Base-by-base conservation (phyloP, 257 asterid species). In the Solanum dulcamara region DNA sequence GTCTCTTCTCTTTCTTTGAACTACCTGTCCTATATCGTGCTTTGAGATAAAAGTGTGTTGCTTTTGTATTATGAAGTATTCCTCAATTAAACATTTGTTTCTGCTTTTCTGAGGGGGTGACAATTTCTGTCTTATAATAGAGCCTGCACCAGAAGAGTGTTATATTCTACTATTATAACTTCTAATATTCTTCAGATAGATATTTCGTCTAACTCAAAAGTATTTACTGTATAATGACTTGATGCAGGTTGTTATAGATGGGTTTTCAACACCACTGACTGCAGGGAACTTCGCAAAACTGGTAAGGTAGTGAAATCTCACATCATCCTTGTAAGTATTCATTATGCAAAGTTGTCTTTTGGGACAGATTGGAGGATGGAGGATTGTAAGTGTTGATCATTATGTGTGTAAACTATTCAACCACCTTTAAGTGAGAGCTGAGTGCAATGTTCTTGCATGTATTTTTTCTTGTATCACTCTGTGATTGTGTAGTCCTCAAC, bases 241-340 rank as follows among this genome's bases (percentile, higher is more conserved):
- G 30, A 67, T 72, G 83, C 90, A 96, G 99, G 95, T 94, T 86
- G 97, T 94, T 85, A 10, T 96, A 80, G 99, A 96, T 88, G 99
- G 99, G 82, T 96, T 90, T 86, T 96, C 98, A 20, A 97, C 99
- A 14, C 99, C 98, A 68, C 92, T 96, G 85, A 96, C 99, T 0
- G 98, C 99, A 22, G 98, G 99, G 89, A 96, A 96, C 92, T 95
- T 96, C 30, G 98, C 97, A 81, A 95, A 96, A 92, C 97, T 95
- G 99, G 99, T 96, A 96, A 96, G 97, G 98, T 96, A 92, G 88
- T 90, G 93, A 86, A 93, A 90, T 88, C 90, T 88, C 87, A 72
- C 90, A 89, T 90, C 82, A 74, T 89, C 89, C 81, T 87, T 60
- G 26, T 55, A 37, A 22, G 24, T 80, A 53, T 55, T 28, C 77